These are phyloP conservation scores for Sicyos baderoa DNA, from an alignment of 306 rosid species.

Conservation along the genomic window DNA sequence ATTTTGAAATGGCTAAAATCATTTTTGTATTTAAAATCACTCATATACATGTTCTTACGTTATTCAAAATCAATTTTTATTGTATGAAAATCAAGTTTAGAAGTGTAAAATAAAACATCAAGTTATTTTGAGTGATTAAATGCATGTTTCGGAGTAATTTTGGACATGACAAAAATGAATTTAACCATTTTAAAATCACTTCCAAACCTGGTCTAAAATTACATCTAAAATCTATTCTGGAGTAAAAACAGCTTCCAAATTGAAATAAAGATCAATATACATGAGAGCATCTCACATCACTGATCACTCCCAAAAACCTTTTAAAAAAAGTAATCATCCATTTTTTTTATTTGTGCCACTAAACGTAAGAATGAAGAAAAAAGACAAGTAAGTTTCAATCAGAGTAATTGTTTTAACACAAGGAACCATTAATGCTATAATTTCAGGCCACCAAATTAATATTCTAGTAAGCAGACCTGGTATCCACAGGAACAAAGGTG, in stretches of 20 bases:
- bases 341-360: background rate
- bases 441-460: slow-evolving; percentile 4
- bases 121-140: too few species aligned
- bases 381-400: background rate
- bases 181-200: too few species aligned
- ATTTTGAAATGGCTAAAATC: too few species aligned
- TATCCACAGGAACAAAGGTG: slow-evolving; percentile 66
- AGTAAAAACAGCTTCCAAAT: background rate
- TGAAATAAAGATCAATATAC: background rate
- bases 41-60: too few species aligned
- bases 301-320: slow-evolving; percentile 6
- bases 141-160: too few species aligned
- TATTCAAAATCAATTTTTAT: too few species aligned
- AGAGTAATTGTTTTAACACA: background rate
- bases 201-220: background rate
- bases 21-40: too few species aligned
- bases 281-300: background rate
- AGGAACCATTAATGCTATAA: background rate
- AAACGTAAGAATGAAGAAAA: background rate
- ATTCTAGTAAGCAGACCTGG: slow-evolving; percentile 45
- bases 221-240: background rate
- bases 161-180: too few species aligned
- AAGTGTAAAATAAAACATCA: too few species aligned
- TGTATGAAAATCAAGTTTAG: too few species aligned
- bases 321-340: background rate